These are phyloP conservation scores for Immersiporthe knoxdaviesiana DNA, from an alignment of 2,329 filamentous ascomycete genomes.

Conservation along the genomic window DNA sequence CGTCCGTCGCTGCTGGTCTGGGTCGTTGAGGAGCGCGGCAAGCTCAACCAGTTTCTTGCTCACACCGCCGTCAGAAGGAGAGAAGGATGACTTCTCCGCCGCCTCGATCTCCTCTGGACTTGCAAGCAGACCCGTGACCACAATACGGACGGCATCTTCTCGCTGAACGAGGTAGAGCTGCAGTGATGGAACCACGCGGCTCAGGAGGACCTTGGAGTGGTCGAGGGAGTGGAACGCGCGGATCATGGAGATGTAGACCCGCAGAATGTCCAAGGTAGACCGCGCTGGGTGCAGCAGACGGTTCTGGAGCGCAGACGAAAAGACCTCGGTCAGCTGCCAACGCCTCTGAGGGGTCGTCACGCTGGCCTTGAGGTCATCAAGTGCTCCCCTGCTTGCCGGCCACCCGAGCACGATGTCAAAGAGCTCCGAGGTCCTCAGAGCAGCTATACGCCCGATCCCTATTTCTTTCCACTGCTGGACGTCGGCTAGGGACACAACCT, in stretches of 20 bases:
- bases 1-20: slow-evolving; percentile 55
- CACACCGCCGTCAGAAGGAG: neutral
- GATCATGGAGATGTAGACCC: slow-evolving; percentile 80
- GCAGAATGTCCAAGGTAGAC: slow-evolving; percentile 75
- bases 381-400: slow-evolving; percentile 71
- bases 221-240: slow-evolving; percentile 76
- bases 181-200: slow-evolving; percentile 72
- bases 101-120: slow-evolving; percentile 55
- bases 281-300: slow-evolving; percentile 75
- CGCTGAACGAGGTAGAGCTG: slow-evolving; percentile 74
- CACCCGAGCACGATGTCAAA: slow-evolving; percentile 80
- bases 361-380: slow-evolving; percentile 74
- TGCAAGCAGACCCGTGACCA: slow-evolving; percentile 73
- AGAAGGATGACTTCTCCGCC: slow-evolving; percentile 29
- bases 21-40: slow-evolving; percentile 66
- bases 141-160: slow-evolving; percentile 77
- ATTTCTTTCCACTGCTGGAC: slow-evolving; percentile 73
- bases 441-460: slow-evolving; percentile 68
- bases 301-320: slow-evolving; percentile 66
- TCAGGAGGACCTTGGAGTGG: slow-evolving; percentile 75
- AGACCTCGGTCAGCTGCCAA: slow-evolving; percentile 69
- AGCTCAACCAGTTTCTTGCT: slow-evolving; percentile 65
- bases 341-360: slow-evolving; percentile 71
- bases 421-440: slow-evolving; percentile 69
- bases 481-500: slow-evolving; percentile 54